Percentiles rank a stretch among this genome's conserved stretches.
These are phyloP conservation scores for Didymella pinodella DNA, from an alignment of 2,329 filamentous ascomycete genomes.

Conservation along the genomic window DNA sequence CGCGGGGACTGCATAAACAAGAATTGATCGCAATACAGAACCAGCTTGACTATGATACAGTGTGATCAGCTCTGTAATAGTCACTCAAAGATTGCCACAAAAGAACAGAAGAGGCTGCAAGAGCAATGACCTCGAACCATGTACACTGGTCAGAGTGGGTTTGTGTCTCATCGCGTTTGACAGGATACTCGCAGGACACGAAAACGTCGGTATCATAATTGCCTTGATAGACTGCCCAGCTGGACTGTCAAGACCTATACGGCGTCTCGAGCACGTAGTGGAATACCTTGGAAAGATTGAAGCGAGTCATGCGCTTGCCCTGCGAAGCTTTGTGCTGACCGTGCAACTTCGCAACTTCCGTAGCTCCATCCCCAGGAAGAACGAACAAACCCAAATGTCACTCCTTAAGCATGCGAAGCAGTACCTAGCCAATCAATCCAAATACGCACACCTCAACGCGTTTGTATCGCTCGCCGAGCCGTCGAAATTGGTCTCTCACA, in stretches of 20 bases:
- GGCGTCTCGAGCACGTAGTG: background rate
- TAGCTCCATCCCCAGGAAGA: constrained; percentile 19
- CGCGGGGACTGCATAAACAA: constrained; percentile 13
- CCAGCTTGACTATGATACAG: background rate
- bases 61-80: background rate
- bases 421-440: constrained; percentile 46
- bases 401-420: constrained; percentile 48
- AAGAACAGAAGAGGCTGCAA: background rate
- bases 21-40: constrained; percentile 3
- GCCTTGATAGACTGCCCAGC: background rate
- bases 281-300: background rate
- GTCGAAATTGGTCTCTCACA: constrained; percentile 34
- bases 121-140: background rate
- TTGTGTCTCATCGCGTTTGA: background rate
- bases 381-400: constrained; percentile 49
- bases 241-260: no score
- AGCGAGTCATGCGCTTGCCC: constrained; percentile 12
- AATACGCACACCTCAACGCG: constrained; percentile 49
- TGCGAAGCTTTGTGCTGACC: constrained; percentile 6
- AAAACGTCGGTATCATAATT: background rate
- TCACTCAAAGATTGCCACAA: background rate
- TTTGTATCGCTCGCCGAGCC: constrained; percentile 43
- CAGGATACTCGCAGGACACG: background rate
- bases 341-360: constrained; percentile 18
- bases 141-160: background rate